Evolutionary conservation across 768 basidiomycete genomes (phyloP).

Genomic region (Lentinula lateritia): DNA sequence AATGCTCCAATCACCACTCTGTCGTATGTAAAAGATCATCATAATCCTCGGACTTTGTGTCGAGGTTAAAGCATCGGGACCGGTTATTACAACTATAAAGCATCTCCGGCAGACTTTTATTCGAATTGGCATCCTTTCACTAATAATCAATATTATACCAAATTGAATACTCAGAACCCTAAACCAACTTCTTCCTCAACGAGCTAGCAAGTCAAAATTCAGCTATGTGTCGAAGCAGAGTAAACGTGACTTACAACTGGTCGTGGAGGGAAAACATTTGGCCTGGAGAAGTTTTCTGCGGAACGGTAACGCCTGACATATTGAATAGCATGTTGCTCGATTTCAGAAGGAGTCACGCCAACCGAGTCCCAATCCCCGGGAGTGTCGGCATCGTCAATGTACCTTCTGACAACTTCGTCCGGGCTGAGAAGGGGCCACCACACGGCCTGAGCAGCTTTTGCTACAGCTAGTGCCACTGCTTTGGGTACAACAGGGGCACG

Average conservation of each 20-base stretch:
- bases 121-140: not conserved
- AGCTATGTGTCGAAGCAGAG: not conserved
- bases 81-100: not conserved
- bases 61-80: not conserved
- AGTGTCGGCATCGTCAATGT: constrained; percentile 72
- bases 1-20: constrained; percentile 1
- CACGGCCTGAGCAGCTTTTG: constrained; percentile 54
- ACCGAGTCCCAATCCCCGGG: constrained; percentile 81
- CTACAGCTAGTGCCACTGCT: constrained; percentile 54
- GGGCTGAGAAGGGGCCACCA: constrained; percentile 95
- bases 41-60: not conserved
- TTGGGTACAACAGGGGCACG: constrained; percentile 76
- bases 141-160: not conserved
- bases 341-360: constrained; percentile 74
- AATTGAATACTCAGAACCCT: not conserved
- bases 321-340: constrained; percentile 83
- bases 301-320: constrained; percentile 87
- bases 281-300: constrained; percentile 66
- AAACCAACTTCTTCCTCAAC: constrained; percentile 1
- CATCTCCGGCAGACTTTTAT: not conserved
- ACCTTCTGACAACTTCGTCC: constrained; percentile 87
- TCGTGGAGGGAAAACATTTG: constrained; percentile 58
- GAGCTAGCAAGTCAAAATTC: not conserved
- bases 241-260: constrained; percentile 17
- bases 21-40: not conserved